These are phyloP conservation scores for Fraxinus baroniana DNA, from an alignment of 305 asterid species.

Conservation along the genomic window DNA sequence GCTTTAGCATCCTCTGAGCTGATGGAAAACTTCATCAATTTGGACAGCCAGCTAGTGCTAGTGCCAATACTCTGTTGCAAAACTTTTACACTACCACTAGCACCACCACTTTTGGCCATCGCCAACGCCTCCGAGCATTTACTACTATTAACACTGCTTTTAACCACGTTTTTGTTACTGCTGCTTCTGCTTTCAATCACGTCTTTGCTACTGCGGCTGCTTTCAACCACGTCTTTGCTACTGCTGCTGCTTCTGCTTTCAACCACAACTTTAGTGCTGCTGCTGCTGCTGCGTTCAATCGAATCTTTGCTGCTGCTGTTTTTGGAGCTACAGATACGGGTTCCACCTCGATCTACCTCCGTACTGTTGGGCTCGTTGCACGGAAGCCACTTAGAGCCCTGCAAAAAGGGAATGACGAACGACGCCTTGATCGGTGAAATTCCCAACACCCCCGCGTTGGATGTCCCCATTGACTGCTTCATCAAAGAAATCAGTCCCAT, in stretches of 20 bases:
- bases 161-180: background rate
- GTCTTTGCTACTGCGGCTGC: conserved; percentile 9
- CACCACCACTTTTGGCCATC: conserved; percentile 10
- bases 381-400: conserved; percentile 77
- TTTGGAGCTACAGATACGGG: conserved; percentile 2
- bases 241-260: conserved; percentile 12
- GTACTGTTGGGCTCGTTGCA: conserved; percentile 56
- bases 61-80: conserved; percentile 27
- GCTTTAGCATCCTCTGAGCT: conserved; percentile 89
- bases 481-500: conserved; percentile 55
- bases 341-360: conserved; percentile 62
- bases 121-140: conserved; percentile 40
- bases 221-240: background rate
- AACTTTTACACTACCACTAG: conserved; percentile 23
- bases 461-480: conserved; percentile 38
- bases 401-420: conserved; percentile 49
- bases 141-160: conserved; percentile 3
- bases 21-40: conserved; percentile 51
- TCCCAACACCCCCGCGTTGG: conserved; percentile 36
- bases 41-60: conserved; percentile 55
- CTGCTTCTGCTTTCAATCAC: conserved; percentile 9
- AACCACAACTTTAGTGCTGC: background rate
- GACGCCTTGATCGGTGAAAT: conserved; percentile 67
- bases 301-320: background rate
- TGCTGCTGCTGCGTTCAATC: background rate